A percentile compares a stretch with the other conserved stretches of the same genome.
These are phyloP conservation scores for Anastatica hierochuntica DNA, from an alignment of 345 rosid genomes.

Conservation along the genomic window DNA sequence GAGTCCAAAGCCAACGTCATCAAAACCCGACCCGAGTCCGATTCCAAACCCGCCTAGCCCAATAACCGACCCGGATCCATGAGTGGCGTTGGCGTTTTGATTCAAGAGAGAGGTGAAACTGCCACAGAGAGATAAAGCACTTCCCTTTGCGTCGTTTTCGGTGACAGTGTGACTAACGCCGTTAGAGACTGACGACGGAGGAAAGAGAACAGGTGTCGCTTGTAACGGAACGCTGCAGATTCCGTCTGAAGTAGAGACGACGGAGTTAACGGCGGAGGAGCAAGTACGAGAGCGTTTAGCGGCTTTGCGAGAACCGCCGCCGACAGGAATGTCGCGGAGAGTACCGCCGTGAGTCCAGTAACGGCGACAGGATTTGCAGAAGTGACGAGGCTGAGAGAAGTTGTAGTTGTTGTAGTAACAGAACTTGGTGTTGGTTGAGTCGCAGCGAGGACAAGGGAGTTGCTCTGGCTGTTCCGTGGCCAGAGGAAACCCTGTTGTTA, in stretches of 20 bases:
- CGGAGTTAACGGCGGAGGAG: constrained; percentile 33
- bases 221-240: constrained; percentile 26
- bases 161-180: constrained; percentile 13
- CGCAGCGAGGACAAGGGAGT: constrained; percentile 88
- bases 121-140: constrained; percentile 26
- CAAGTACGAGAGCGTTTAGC: constrained; percentile 68
- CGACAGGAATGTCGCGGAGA: constrained; percentile 69
- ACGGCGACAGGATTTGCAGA: constrained; percentile 93
- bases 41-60: constrained; percentile 66
- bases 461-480: constrained; percentile 65
- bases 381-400: constrained; percentile 96
- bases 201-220: constrained; percentile 45
- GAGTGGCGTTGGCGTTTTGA: constrained; percentile 29
- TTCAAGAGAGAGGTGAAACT: constrained; percentile 71
- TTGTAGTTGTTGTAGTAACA: constrained; percentile 98
- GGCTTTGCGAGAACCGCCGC: constrained; percentile 76
- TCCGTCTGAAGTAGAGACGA: constrained; percentile 13
- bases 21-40: constrained; percentile 51
- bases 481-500: constrained; percentile 6
- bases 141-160: constrained; percentile 13
- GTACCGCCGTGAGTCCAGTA: constrained; percentile 99
- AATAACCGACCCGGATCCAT: constrained; percentile 53
- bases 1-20: constrained; percentile 55
- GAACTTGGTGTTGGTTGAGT: constrained; percentile 82
- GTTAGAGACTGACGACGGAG: constrained; percentile 23